phyloP scores from a whole-genome alignment of 768 basidiomycete genomes.

The Obba rivulosa region DNA sequence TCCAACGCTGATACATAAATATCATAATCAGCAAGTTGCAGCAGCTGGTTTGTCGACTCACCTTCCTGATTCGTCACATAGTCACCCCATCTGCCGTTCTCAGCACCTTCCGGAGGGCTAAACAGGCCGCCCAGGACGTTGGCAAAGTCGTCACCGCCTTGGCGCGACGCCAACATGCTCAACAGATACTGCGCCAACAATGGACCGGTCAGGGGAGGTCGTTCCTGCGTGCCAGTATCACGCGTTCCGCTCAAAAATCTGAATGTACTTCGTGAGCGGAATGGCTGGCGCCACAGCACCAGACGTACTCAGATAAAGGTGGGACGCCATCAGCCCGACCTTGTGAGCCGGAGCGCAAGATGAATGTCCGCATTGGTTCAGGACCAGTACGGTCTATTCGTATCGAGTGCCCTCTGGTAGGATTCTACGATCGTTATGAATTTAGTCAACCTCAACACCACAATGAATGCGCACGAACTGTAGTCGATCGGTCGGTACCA shows the following conservation, averaged over 20 bases:
- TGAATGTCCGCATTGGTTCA: slow-evolving; percentile 4
- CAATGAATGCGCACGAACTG: neutral
- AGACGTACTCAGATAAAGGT: slow-evolving; percentile 10
- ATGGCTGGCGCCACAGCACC: neutral
- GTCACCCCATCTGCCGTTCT: slow-evolving; percentile 72
- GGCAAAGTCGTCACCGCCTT: slow-evolving; percentile 38
- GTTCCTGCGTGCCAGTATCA: slow-evolving; percentile 19
- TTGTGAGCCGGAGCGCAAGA: neutral
- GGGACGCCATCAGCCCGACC: slow-evolving; percentile 7
- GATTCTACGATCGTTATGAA: slow-evolving; percentile 3
- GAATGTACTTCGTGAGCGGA: slow-evolving; percentile 16
- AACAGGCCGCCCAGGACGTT: slow-evolving; percentile 32
- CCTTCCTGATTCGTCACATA: slow-evolving; percentile 93
- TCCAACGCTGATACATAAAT: slow-evolving; percentile 46
- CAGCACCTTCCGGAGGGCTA: slow-evolving; percentile 27
- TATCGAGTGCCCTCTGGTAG: slow-evolving; percentile 11
- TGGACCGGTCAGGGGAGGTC: slow-evolving; percentile 44
- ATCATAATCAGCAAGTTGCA: slow-evolving; percentile 8
- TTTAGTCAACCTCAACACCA: neutral
- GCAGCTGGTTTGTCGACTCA: slow-evolving; percentile 13
- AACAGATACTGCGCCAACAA: slow-evolving; percentile 73
- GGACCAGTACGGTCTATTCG: slow-evolving; percentile 16
- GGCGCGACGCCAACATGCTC: slow-evolving; percentile 44
- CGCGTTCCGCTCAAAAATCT: slow-evolving; percentile 20
- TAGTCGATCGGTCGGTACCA: neutral